A percentile compares a stretch with the other conserved stretches of the same genome.
Conservation (phyloP, 495 filamentous ascomycete genomes). For the Neurospora sp. region DNA sequence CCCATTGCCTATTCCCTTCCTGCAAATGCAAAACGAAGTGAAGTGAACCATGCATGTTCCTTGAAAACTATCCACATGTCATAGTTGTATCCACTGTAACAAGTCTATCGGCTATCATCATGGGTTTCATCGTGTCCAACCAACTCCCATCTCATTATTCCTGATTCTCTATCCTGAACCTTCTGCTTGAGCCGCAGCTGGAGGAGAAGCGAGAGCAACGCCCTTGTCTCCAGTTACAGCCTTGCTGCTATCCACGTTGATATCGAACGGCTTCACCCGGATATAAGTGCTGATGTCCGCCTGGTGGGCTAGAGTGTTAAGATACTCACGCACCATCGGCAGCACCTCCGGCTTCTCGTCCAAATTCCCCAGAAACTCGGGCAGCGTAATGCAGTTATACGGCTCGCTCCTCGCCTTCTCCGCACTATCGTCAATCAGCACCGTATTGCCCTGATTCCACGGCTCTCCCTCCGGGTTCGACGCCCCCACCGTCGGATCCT, state of each 20-base stretch:
- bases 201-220: background rate
- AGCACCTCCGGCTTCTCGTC: constrained; percentile 28
- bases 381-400: constrained; percentile 68
- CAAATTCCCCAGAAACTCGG: constrained; percentile 54
- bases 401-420: constrained; percentile 77
- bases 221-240: background rate
- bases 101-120: background rate
- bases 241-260: background rate
- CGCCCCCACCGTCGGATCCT: constrained; percentile 36
- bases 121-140: background rate
- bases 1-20: background rate
- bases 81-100: background rate
- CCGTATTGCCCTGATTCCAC: constrained; percentile 80
- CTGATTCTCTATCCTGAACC: background rate
- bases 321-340: constrained; percentile 38
- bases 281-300: constrained; percentile 40
- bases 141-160: background rate
- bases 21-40: background rate
- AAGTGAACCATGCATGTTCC: background rate
- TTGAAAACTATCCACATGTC: background rate
- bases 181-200: background rate
- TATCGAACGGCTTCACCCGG: constrained; percentile 22
- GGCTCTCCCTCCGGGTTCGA: constrained; percentile 28
- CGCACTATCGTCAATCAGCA: constrained; percentile 75
- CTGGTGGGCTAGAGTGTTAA: constrained; percentile 32